Evolutionary conservation across 164 flowering plant species (phyloP).

Genomic region (Vitis amurensis): DNA sequence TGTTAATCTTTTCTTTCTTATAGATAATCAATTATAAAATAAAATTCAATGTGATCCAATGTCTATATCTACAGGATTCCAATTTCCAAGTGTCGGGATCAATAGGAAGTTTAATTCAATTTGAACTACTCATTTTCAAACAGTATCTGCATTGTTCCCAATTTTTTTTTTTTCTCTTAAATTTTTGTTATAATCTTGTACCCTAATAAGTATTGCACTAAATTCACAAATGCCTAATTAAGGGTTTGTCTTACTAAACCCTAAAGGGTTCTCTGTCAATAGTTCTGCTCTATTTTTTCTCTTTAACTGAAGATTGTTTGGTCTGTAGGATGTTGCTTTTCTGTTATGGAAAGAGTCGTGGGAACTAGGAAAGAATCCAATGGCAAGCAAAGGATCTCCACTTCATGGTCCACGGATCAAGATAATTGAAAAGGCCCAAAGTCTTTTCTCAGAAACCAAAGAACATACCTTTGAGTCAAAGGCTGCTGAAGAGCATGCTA

Average conservation of each 20-base stretch:
- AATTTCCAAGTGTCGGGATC: too few species aligned
- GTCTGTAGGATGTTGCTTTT: constrained; percentile 80
- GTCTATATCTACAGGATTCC: too few species aligned
- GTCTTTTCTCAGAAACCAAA: constrained; percentile 77
- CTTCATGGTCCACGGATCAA: constrained; percentile 94
- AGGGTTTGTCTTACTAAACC: not conserved
- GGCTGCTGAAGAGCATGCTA: constrained; percentile 98
- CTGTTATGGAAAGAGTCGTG: constrained; percentile 95
- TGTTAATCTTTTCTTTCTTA: too few species aligned
- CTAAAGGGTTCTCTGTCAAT: not conserved
- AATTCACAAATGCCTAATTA: too few species aligned
- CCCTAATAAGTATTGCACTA: too few species aligned
- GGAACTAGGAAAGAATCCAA: constrained; percentile 82
- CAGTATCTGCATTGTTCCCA: too few species aligned
- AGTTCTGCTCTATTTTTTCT: not conserved
- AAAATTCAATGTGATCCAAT: too few species aligned
- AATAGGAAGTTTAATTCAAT: too few species aligned
- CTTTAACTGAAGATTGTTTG: constrained; percentile 3
- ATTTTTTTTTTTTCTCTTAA: too few species aligned
- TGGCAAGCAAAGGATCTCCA: constrained; percentile 92
- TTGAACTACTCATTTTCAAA: too few species aligned
- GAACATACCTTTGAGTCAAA: constrained; percentile 87
- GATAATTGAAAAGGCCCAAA: constrained; percentile 80
- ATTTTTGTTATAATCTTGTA: too few species aligned
- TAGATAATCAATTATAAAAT: too few species aligned